phyloP scores from a whole-genome alignment of 2,329 filamentous ascomycete species.

The Paraconiothyrium sp. region DNA sequence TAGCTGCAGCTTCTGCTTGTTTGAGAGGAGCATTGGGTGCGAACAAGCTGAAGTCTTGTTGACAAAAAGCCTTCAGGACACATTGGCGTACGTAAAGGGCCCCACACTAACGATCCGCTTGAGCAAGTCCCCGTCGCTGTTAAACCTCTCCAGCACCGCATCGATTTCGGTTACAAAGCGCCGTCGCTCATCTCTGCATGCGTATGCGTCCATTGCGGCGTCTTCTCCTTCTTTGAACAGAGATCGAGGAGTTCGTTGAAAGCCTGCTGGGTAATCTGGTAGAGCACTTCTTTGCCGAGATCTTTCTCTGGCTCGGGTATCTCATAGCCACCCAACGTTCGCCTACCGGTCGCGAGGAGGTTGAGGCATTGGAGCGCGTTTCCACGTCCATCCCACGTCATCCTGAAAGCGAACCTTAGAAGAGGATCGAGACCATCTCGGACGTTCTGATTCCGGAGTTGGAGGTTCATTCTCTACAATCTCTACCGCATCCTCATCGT shows the following conservation, averaged over 20 bases:
- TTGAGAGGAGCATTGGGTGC: neutral
- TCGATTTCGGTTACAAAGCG: slow-evolving; percentile 34
- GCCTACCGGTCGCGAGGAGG: slow-evolving; percentile 72
- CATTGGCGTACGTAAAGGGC: slow-evolving; percentile 38
- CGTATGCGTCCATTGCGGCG: slow-evolving; percentile 72
- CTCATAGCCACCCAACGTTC: slow-evolving; percentile 80
- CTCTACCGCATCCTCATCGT: neutral
- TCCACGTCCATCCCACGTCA: slow-evolving; percentile 76
- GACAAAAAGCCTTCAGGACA: slow-evolving; percentile 34
- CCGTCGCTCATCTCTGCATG: slow-evolving; percentile 42
- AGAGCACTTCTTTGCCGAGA: slow-evolving; percentile 86
- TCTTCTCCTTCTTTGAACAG: slow-evolving; percentile 87
- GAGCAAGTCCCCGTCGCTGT: slow-evolving; percentile 22
- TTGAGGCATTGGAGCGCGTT: slow-evolving; percentile 74
- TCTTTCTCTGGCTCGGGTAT: slow-evolving; percentile 83
- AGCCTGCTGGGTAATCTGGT: slow-evolving; percentile 89
- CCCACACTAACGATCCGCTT: slow-evolving; percentile 32
- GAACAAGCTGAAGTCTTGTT: slow-evolving; percentile 1
- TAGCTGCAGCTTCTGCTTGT: slow-evolving; percentile 20
- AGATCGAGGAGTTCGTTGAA: slow-evolving; percentile 91
- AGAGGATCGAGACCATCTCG: slow-evolving; percentile 71
- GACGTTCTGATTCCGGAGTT: slow-evolving; percentile 20
- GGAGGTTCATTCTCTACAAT: slow-evolving; percentile 14
- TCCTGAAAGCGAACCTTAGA: slow-evolving; percentile 83
- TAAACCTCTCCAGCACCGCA: slow-evolving; percentile 27